Conservation (phyloP, 371 early-diverging fungal genomes). For the Massospora cicadina region DNA sequence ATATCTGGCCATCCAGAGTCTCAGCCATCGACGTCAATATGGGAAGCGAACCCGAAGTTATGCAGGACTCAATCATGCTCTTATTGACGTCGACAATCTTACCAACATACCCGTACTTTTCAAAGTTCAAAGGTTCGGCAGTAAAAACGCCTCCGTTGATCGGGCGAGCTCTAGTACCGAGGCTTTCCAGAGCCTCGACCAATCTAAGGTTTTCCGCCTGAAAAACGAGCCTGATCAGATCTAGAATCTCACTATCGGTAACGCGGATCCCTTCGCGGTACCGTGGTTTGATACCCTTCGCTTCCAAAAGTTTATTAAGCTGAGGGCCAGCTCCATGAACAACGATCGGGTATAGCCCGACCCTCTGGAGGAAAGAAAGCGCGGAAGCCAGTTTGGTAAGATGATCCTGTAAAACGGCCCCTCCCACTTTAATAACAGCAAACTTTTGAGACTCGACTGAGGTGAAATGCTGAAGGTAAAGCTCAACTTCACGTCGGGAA, state of each 20-base stretch:
- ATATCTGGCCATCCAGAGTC: constrained; percentile 84
- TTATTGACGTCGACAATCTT: constrained; percentile 76
- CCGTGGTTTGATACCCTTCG: constrained; percentile 72
- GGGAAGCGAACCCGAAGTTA: constrained; percentile 83
- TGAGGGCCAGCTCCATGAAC: constrained; percentile 96
- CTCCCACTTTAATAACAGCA: constrained; percentile 97
- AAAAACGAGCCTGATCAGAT: constrained; percentile 80
- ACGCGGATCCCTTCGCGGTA: constrained; percentile 93
- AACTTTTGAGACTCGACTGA: constrained; percentile 95
- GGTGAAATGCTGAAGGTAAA: constrained; percentile 87
- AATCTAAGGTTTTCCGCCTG: constrained; percentile 84
- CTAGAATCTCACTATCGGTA: constrained; percentile 77
- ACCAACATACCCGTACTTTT: constrained; percentile 84
- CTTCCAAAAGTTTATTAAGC: constrained; percentile 69
- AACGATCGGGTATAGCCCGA: constrained; percentile 93
- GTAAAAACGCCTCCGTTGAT: constrained; percentile 87
- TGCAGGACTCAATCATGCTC: constrained; percentile 73
- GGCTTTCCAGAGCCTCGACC: constrained; percentile 84
- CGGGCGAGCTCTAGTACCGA: constrained; percentile 86
- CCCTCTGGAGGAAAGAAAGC: constrained; percentile 85
- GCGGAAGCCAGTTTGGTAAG: constrained; percentile 85
- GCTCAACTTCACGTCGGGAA: constrained; percentile 91
- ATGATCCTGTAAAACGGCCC: constrained; percentile 88
- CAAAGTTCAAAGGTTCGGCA: constrained; percentile 82
- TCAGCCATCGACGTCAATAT: constrained; percentile 91